These are phyloP conservation scores for Schizophyllum commune DNA, from an alignment of 1,284 basidiomycete species.

Conservation along the genomic window DNA sequence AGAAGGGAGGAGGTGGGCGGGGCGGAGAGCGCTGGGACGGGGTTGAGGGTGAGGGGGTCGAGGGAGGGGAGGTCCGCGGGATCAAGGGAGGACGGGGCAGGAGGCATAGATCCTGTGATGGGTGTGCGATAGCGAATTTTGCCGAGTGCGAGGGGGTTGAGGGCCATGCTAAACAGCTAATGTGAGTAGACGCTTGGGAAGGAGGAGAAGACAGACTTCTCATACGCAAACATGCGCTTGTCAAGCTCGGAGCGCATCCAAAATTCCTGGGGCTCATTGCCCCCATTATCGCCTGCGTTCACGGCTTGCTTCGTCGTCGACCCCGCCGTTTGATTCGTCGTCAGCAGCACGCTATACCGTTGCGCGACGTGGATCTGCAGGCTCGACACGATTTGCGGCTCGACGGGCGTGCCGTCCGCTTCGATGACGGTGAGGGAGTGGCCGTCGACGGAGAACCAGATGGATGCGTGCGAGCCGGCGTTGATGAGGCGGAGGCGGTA, in stretches of 20 bases:
- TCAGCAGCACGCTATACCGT: constrained; percentile 38
- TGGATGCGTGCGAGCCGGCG: constrained; percentile 35
- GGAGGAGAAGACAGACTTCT: constrained; percentile 22
- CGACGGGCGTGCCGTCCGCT: constrained; percentile 36
- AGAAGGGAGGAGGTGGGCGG: constrained; percentile 3
- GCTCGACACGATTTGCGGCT: constrained; percentile 28
- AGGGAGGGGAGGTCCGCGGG: not conserved
- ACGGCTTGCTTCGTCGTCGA: constrained; percentile 3
- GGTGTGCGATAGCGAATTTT: constrained; percentile 5
- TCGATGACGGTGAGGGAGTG: constrained; percentile 39
- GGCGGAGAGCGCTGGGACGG: not conserved
- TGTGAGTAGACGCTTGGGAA: not conserved
- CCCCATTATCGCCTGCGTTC: too few species aligned
- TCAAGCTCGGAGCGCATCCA: constrained; percentile 30
- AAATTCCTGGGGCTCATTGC: constrained; percentile 10
- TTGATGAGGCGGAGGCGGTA: constrained; percentile 50
- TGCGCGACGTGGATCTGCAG: constrained; percentile 35
- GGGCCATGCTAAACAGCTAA: not conserved
- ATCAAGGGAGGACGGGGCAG: not conserved
- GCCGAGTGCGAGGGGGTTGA: constrained; percentile 9
- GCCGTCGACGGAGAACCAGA: constrained; percentile 34
- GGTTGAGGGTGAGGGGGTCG: not conserved
- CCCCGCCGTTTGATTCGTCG: constrained; percentile 24
- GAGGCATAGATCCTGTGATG: too few species aligned
- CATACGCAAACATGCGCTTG: constrained; percentile 20